Base-by-base conservation (phyloP, 345 rosid genomes). In the Dimocarpus longan region DNA sequence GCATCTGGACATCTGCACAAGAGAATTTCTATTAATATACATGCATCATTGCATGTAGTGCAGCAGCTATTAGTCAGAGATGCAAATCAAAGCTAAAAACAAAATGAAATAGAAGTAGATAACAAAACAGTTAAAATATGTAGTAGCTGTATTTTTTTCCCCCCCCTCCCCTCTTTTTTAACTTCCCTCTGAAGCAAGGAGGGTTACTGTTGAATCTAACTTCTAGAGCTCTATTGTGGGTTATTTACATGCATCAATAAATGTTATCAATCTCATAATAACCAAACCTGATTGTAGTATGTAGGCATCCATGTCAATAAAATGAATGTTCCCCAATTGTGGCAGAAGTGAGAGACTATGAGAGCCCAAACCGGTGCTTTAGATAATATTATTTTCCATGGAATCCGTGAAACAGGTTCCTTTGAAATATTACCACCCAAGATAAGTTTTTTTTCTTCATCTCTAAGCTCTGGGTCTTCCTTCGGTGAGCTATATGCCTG, bases 231-330 rank as follows among this genome's bases (percentile, higher is more conserved):
- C 65, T 5, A 43, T 71, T 24, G 32, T 50, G 39, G 22, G 40
- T 54, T 11, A 66, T 67, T 56, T 69, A 74, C 46, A 71, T 26
- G 13, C 59, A 50, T 28, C 19, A 80, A 68, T 8, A 71, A 67
- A 43, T 28, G 37, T 52, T 16, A 54, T 52, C 9, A 37, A 68
- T 66, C 67, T 16, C 57, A 66, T n/a, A 76, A 32, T 16, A 32
- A 46, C 68, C 66, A 57, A 82, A 91, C 99, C 99, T 95, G 99
- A 87, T 91, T 95, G 89, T 95, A 95, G 86, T 95, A 93, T 24
- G 97, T 93, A 16, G 99, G 99, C 99, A 95, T 95, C 99, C 99
- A 95, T 39, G 99, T 95, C 79, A 93, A 82, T 73, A 95, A 91
- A 82, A 95, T 92, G 83, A 95, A 95, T 9, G 99, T 93, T 80